Evolutionary conservation across 345 rosid genomes (phyloP), one percentile per base, ranked within the genome.

Genomic region (Triadica sebifera): DNA sequence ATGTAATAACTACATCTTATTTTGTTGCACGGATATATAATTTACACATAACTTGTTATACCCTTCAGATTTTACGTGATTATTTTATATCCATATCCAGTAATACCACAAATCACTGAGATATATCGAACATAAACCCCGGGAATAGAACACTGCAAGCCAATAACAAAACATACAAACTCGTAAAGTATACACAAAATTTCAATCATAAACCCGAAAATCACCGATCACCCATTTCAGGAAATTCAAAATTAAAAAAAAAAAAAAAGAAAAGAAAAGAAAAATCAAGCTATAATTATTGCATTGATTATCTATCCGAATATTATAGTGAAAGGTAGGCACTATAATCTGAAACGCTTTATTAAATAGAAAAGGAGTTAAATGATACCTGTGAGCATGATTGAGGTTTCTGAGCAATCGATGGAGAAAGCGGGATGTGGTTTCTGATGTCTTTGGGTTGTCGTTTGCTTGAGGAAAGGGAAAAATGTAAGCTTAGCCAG

Each of bases 321-420:
- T 12, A 8, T 11, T 50, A 74, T 41, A 17, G 59, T 5, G 17
- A 38, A 60, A 60, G 39, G 19, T 29, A 60, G 17, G 17, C 19
- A 34, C 25, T 46, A 47, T 20, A 60, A 17, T 53, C 63, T 65
- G 59, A 38, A 10, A 47, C 16, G 72, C 57, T 41, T 38, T 62
- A 3, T 57, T 29, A 70, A 49, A 68, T 56, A 24, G 34, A 72
- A 63, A 12, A 47, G 6, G 62, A 38, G 52, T 29, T 65, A 38
- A 39, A 38, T 12, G 65, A 38, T 47, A 91, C 95, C 98, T 86
- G 80, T 86, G 4, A 84, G 81, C 95, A 91, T 91, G 87, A 69
- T 80, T 55, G 83, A 56, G 63, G 78, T 51, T 62, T 15, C 12
- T 0, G 70, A 58, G 65, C 24, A 76, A 82, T 76, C 79, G 71